Evolutionary conservation across 1,284 basidiomycete species (phyloP), one percentile per base, ranked within the genome.

Genomic region (Cutaneotrichosporon sp.): DNA sequence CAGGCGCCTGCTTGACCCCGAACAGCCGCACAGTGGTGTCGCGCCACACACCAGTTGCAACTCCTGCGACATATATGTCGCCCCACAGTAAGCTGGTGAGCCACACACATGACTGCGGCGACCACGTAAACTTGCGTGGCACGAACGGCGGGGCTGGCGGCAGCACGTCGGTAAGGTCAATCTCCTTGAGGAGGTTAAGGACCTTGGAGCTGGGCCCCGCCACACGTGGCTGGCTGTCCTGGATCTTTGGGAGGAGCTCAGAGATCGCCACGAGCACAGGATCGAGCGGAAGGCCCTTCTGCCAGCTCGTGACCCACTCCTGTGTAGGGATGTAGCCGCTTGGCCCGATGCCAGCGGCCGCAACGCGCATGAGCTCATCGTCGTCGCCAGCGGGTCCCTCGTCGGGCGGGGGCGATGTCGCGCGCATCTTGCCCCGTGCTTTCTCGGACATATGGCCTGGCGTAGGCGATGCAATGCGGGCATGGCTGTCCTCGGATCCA

Each of bases 321-420:
- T 96, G 91, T 2, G 92, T 95, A 8, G 94, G 92, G 5, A 93
- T 84, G 78, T 96, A 97, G 1, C 92, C 91, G 75, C 91, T 93
- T 66, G 90, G 84, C 22, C 91, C 91, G 22, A 92, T 85, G 8
- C 87, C 88, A 9, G 84, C 83, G 32, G 85, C 83, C 16, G 88
- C 86, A 32, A 88, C 79, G 57, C 85, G 84, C 69, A 90, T 88
- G 56, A 89, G 79, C 66, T 86, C 86, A 46, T 79, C 77, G 64
- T 79, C 81, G 76, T 69, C 83, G 63, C 90, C 89, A n/a, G n/a
- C 47, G 5, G 30, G n/a, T 6, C 32, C 47, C 30, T 51, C 47
- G 10, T 31, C 30, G 13, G 51, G 18, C 0, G 50, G 61, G 0
- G 70, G 58, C 2, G 69, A 69, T 6, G 62, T 67, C 53, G 81